Percentiles rank a stretch among this genome's conserved stretches.
These are phyloP conservation scores for Chaetomiaceae sp. DNA, from an alignment of 2,329 filamentous ascomycete species.

Conservation along the genomic window DNA sequence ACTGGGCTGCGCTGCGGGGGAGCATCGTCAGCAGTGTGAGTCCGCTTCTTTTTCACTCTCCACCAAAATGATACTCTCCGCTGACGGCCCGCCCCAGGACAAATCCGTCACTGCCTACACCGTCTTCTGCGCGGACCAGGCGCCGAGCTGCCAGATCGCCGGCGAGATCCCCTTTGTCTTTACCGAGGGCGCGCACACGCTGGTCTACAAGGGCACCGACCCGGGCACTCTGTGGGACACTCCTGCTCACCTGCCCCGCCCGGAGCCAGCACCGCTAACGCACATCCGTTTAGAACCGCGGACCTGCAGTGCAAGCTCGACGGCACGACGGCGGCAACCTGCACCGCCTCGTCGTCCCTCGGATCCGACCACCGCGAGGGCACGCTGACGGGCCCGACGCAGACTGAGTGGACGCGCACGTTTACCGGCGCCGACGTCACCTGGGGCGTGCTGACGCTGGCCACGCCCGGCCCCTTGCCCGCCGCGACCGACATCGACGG, in stretches of 20 bases:
- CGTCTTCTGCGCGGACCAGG: constrained; percentile 41
- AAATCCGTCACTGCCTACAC: constrained; percentile 40
- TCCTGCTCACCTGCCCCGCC: neutral
- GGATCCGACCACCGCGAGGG: constrained; percentile 35
- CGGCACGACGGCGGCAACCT: constrained; percentile 40
- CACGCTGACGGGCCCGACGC: constrained; percentile 36
- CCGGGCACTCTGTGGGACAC: constrained; percentile 38
- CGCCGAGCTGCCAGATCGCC: constrained; percentile 38
- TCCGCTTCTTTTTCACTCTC: neutral
- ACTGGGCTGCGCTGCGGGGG: constrained; percentile 41
- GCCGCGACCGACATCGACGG: constrained; percentile 20
- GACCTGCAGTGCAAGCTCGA: constrained; percentile 38
- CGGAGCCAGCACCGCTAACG: constrained; percentile 3
- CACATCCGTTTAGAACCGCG: constrained; percentile 33
- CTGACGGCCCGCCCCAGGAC: constrained; percentile 28
- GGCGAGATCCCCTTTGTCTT: constrained; percentile 43
- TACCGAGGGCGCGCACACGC: constrained; percentile 39
- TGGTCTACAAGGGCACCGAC: constrained; percentile 39
- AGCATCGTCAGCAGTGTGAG: constrained; percentile 41
- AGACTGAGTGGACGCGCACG: constrained; percentile 41
- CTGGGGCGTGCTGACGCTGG: constrained; percentile 41
- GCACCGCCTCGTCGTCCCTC: constrained; percentile 43
- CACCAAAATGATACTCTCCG: neutral
- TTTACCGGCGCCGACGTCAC: constrained; percentile 36
- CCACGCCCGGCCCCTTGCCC: constrained; percentile 31